phyloP scores from a whole-genome alignment of 2,329 filamentous ascomycete species.

The Fonsecaea nubica region DNA sequence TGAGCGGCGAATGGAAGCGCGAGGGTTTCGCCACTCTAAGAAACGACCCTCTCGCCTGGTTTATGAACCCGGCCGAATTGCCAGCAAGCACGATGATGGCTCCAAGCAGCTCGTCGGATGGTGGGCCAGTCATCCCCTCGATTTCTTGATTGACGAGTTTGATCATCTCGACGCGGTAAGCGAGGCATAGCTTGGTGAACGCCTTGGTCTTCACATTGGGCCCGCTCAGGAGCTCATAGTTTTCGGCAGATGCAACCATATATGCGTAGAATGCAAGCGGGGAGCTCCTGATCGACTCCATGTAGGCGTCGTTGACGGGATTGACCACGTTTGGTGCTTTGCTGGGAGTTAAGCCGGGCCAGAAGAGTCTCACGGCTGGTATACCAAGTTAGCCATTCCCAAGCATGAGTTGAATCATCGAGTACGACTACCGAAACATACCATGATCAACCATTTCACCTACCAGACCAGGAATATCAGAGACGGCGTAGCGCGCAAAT shows the following conservation, averaged over 20 bases:
- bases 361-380: neutral
- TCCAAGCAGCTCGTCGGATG: slow-evolving; percentile 9
- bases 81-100: slow-evolving; percentile 13
- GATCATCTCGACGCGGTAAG: slow-evolving; percentile 17
- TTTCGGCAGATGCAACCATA: slow-evolving; percentile 7
- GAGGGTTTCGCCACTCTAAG: neutral
- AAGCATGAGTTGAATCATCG: neutral
- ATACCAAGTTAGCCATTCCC: neutral
- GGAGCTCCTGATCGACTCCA: slow-evolving; percentile 3
- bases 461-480: slow-evolving; percentile 1
- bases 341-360: neutral
- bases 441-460: slow-evolving; percentile 10
- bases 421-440: neutral
- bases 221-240: slow-evolving; percentile 11
- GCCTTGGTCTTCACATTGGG: neutral
- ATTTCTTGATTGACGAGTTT: slow-evolving; percentile 11
- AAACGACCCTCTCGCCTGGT: neutral
- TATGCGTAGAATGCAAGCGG: slow-evolving; percentile 12
- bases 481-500: neutral
- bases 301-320: neutral
- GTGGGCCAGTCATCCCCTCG: slow-evolving; percentile 1
- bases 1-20: slow-evolving; percentile 1
- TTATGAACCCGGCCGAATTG: neutral
- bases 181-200: slow-evolving; percentile 8
- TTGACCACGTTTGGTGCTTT: neutral